Evolutionary conservation across 768 basidiomycete species (phyloP), one percentile per base, ranked within the genome.

Genomic region (Suillus ampliporus): DNA sequence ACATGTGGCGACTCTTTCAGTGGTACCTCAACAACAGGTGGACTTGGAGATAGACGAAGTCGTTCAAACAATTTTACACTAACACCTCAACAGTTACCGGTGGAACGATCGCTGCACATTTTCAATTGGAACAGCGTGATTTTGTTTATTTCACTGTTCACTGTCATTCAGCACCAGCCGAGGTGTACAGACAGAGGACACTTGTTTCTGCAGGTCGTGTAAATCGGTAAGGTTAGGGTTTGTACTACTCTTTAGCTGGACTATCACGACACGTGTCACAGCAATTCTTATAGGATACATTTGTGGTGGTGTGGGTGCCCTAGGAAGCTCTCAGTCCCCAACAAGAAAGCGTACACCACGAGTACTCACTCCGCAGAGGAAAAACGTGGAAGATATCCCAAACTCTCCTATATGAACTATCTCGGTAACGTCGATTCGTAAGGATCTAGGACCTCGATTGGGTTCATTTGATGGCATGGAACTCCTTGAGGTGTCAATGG

Each of bases 1-100:
- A 51, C 26, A 51, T 51, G 48, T 51, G 48, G 48, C 48, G 17
- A 51, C 19, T n/a, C n/a, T n/a, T n/a, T n/a, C n/a, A n/a, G n/a
- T 51, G 28, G 28, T 50, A 28, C 26, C 28, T 50, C 48, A 31
- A 50, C 28, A 51, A 51, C 10, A 19, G 48, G 47, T 19, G 47
- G 17, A 48, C 26, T 48, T 26, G 17, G 6, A 26, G 23, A 9
- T 2, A 9, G 47, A 48, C 47, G 10, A 48, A 15, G 47, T 17
- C 47, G 15, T 48, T 10, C 47, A 28, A 28, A 28, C 26, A 48
- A 48, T 48, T 48, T 48, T 48, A 17, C 47, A 10, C 17, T 48
- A 17, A 28, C 47, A 23, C 15, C 4, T 48, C 47, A 48, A 48
- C 17, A 48, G 47, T 19, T 4, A 15, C 26, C 26, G 17, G 26